Evolutionary conservation across 805 yeast genomes (phyloP).

Genomic region (Kockiozyma suomiensis): DNA sequence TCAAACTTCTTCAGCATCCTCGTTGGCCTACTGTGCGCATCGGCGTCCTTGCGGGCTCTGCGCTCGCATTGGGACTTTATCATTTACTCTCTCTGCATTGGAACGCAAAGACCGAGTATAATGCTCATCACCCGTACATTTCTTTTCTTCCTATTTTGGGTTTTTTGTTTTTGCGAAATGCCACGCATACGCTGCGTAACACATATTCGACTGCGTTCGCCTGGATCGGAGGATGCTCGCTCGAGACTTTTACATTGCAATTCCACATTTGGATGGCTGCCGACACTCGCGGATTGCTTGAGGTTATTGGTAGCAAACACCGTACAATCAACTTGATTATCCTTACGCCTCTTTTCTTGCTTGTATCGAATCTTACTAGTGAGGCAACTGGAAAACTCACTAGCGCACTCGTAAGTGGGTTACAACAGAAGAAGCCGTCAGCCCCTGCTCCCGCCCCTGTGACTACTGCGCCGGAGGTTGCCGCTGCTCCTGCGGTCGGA

Average conservation of each 20-base stretch:
- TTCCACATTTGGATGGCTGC: conserved; percentile 39
- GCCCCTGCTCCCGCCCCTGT: conserved; percentile 15
- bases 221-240: conserved; percentile 36
- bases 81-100: conserved; percentile 13
- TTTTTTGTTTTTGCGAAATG: conserved; percentile 32
- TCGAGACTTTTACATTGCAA: conserved; percentile 37
- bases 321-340: conserved; percentile 17
- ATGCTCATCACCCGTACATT: conserved; percentile 28
- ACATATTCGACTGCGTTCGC: conserved; percentile 35
- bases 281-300: conserved; percentile 34
- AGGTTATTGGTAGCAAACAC: conserved; percentile 18
- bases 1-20: conserved; percentile 18
- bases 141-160: conserved; percentile 34
- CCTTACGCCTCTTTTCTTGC: conserved; percentile 30
- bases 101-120: conserved; percentile 29
- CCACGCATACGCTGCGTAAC: conserved; percentile 28
- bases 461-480: neutral
- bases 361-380: conserved; percentile 25
- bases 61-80: conserved; percentile 20
- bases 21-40: conserved; percentile 27
- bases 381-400: conserved; percentile 32
- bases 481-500: conserved; percentile 1
- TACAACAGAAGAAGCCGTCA: conserved; percentile 5
- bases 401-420: conserved; percentile 24
- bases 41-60: conserved; percentile 23